These are phyloP conservation scores for Ogataea methanolica DNA, from an alignment of 805 yeast genomes.

Conservation along the genomic window DNA sequence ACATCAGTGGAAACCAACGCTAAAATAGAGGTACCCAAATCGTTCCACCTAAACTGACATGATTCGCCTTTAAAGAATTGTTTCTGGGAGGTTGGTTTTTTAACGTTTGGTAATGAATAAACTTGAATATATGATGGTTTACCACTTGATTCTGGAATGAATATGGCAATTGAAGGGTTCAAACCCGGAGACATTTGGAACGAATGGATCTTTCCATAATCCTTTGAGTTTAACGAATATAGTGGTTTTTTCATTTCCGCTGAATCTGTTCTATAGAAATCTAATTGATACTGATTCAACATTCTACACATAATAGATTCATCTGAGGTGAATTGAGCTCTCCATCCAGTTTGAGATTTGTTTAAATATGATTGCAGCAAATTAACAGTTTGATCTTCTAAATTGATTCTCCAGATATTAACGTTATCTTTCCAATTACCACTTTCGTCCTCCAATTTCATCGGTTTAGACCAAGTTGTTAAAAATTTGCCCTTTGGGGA, in stretches of 20 bases:
- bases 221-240: conserved; percentile 54
- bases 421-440: conserved; percentile 80
- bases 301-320: conserved; percentile 65
- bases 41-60: conserved; percentile 90
- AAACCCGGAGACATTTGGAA: conserved; percentile 82
- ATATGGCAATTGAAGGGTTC: conserved; percentile 85
- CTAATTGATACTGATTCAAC: conserved; percentile 50
- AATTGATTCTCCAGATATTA: conserved; percentile 59
- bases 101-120: conserved; percentile 71
- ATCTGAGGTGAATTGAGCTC: conserved; percentile 82
- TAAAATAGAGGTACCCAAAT: conserved; percentile 86
- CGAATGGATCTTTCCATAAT: conserved; percentile 38
- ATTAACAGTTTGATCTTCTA: conserved; percentile 10
- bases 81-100: conserved; percentile 77
- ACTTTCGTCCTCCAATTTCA: conserved; percentile 53
- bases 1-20: conserved; percentile 95
- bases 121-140: conserved; percentile 87
- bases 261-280: conserved; percentile 52
- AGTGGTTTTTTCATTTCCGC: conserved; percentile 46
- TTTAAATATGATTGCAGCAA: conserved; percentile 54
- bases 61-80: conserved; percentile 94
- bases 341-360: conserved; percentile 86
- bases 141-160: conserved; percentile 81
- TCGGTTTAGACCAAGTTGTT: conserved; percentile 88
- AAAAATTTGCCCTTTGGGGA: conserved; percentile 84